Evolutionary conservation across 805 yeast species (phyloP), one percentile per base, ranked within the genome.

Genomic region (Candida pseudofarinosa): DNA sequence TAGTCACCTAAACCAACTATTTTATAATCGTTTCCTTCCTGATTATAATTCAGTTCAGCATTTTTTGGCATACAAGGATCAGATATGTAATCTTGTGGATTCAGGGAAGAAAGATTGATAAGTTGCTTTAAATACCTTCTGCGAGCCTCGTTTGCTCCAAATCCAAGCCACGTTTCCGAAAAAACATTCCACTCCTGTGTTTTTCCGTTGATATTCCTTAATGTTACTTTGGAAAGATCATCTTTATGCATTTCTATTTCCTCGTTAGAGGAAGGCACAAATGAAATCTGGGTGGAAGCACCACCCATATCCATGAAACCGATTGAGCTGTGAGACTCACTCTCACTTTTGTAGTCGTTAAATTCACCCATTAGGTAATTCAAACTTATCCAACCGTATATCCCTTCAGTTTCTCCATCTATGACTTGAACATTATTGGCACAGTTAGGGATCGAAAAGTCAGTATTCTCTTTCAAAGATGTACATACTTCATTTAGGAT

Each of bases 291-390:
- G 0, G 97, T 88, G 1, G 97, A 88, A 0, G 99, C 99, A 12
- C 99, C 99, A 13, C 99, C 99, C 99, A 93, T 93, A 62, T 93
- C 99, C 91, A 93, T 85, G 54, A 93, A 91, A 3, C 99, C 99
- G 50, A 77, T 83, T 0, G 96, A 81, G n/a, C 63, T 63, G 52
- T 77, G 85, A 3, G 38, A 51, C 2, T 62, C 57, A 8, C 58
- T 60, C 2, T 48, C 42, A 4, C 65, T 51, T 31, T 72, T 71
- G 51, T 73, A 77, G 41, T 74, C 59, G 46, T 82, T 72, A 38
- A 86, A 68, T 46, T 77, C 77, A 1, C 86, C 84, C 63, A 84
- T 76, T 43, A 93, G 64, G 63, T 91, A 93, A 60, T 93, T 93
- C 38, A 93, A 69, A 0, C 91, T 93, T 23, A 93, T 62, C 99